Conservation (phyloP, 139 green algal genomes). For the Dunaliella primolecta region DNA sequence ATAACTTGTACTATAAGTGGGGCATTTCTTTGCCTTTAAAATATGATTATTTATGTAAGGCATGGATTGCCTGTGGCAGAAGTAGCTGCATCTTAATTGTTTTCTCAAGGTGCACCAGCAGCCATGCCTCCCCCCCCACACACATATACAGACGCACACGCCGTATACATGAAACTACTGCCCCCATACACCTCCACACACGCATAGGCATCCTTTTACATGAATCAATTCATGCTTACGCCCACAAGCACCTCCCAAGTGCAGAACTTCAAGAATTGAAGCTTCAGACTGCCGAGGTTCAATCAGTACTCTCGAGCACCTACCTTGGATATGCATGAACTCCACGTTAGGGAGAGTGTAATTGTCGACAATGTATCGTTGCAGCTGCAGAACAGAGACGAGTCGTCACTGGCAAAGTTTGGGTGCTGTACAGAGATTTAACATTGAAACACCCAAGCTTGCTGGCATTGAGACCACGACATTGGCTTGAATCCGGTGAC, state of each 20-base stretch:
- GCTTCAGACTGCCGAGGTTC: neutral
- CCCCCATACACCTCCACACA: neutral
- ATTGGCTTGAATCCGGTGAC: too few species aligned
- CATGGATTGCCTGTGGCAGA: too few species aligned
- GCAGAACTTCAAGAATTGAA: neutral
- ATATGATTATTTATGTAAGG: too few species aligned
- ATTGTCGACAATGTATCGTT: constrained; percentile 9
- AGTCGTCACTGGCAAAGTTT: too few species aligned
- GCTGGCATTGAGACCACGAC: neutral
- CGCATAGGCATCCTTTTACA: neutral
- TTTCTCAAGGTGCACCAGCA: too few species aligned
- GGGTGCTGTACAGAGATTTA: too few species aligned
- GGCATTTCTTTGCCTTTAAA: too few species aligned
- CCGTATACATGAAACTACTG: neutral
- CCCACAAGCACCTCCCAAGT: neutral
- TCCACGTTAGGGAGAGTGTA: constrained; percentile 4
- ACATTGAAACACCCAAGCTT: neutral
- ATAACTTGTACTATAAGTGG: too few species aligned
- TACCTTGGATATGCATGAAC: constrained; percentile 1
- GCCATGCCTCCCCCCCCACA: too few species aligned
- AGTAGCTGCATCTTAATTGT: too few species aligned
- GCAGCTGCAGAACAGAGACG: too few species aligned
- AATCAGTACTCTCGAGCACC: neutral
- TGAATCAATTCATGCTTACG: neutral
- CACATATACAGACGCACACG: neutral